phyloP scores from a whole-genome alignment of 129 eudicot genomes.

The Saussurea involucrata region DNA sequence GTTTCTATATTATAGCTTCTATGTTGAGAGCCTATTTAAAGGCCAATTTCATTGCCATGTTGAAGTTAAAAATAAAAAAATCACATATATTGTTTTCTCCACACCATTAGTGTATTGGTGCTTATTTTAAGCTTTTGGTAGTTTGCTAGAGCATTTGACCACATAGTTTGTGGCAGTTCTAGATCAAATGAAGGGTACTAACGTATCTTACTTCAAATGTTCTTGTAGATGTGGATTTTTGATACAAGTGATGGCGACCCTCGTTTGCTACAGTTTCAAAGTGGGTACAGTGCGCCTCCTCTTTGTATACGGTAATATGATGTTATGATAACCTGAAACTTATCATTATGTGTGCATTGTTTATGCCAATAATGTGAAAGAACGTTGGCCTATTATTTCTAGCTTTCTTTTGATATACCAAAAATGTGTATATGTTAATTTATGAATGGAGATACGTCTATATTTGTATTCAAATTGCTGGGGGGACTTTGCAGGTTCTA shows the following conservation, averaged over 20 bases:
- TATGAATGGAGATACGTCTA: neutral
- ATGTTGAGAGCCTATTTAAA: too few species aligned
- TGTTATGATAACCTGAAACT: neutral
- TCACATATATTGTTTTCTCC: too few species aligned
- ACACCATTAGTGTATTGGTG: too few species aligned
- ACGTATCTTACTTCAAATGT: neutral
- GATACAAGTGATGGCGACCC: constrained; percentile 96
- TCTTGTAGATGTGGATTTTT: constrained; percentile 87
- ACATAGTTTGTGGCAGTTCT: neutral
- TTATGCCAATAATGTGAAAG: neutral
- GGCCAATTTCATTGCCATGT: too few species aligned
- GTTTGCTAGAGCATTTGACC: too few species aligned
- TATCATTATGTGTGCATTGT: neutral
- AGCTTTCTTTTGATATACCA: neutral
- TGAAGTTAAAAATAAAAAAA: too few species aligned
- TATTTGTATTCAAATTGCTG: constrained; percentile 15
- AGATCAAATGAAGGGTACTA: neutral
- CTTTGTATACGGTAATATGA: constrained; percentile 61
- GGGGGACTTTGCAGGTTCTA: constrained; percentile 52
- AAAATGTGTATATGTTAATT: neutral
- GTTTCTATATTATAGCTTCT: too few species aligned
- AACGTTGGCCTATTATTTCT: neutral
- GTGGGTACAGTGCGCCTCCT: constrained; percentile 99
- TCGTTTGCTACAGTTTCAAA: constrained; percentile 81
- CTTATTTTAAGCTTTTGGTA: too few species aligned